phyloP scores from a whole-genome alignment of 352 stramenopile species.

The Ophiocytium majus region DNA sequence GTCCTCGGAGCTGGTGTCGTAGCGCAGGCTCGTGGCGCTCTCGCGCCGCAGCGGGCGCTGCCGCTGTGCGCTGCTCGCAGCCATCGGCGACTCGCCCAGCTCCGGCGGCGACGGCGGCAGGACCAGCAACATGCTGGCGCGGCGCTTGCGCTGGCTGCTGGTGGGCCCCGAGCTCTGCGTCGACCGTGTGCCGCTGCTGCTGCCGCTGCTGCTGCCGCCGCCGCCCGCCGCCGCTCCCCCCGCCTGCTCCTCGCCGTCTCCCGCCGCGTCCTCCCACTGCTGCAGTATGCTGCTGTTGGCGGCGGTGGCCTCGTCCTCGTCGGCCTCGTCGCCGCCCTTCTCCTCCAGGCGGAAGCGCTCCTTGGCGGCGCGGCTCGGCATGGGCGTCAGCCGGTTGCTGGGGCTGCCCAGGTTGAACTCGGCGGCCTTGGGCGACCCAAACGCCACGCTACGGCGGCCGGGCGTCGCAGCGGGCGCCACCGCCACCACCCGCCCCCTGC shows the following conservation, averaged over 20 bases:
- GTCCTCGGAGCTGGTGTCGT: neutral
- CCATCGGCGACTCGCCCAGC: too few species aligned
- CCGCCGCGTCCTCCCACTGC: constrained; percentile 33
- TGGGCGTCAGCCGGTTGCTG: constrained; percentile 53
- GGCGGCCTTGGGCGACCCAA: constrained; percentile 48
- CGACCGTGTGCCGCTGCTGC: neutral
- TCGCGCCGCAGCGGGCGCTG: neutral
- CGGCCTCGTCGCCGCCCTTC: constrained; percentile 15
- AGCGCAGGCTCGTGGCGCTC: neutral
- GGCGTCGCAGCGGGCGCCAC: constrained; percentile 14
- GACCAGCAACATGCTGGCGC: neutral
- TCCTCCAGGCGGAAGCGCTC: constrained; percentile 43
- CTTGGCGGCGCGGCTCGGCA: constrained; percentile 51
- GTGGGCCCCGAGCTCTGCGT: too few species aligned
- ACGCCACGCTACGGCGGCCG: constrained; percentile 30
- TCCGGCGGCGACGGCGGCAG: neutral
- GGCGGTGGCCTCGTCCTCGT: constrained; percentile 41
- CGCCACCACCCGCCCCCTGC: neutral
- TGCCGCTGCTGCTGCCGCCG: neutral
- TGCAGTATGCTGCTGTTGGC: constrained; percentile 41
- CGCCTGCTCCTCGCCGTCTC: neutral
- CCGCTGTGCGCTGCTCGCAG: too few species aligned
- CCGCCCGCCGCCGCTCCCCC: neutral
- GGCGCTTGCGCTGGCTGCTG: neutral
- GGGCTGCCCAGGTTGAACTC: constrained; percentile 53